These are phyloP conservation scores for Nissolia schottii DNA, from an alignment of 306 rosid genomes.

Conservation along the genomic window DNA sequence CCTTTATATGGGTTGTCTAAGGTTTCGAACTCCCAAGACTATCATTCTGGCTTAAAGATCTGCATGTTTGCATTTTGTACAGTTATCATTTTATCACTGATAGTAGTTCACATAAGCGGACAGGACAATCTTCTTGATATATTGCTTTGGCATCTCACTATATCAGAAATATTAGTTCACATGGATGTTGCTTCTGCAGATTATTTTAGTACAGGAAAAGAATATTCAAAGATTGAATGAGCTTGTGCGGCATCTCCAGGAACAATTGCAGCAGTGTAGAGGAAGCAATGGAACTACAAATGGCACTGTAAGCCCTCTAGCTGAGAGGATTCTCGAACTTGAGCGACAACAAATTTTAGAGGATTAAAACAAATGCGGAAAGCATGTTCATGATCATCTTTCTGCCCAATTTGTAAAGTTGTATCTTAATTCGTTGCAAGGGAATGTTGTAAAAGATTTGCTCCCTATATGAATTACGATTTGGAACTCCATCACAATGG, in stretches of 20 bases:
- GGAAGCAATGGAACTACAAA: slow-evolving; percentile 43
- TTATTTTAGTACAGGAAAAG: slow-evolving; percentile 71
- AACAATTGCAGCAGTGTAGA: slow-evolving; percentile 62
- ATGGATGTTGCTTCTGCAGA: slow-evolving; percentile 38
- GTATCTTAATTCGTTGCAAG: slow-evolving; percentile 10
- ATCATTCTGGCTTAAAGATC: background rate
- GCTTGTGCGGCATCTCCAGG: slow-evolving; percentile 63
- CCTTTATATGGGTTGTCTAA: background rate
- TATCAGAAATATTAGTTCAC: background rate
- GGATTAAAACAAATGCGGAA: slow-evolving; percentile 38
- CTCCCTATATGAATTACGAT: slow-evolving; percentile 12
- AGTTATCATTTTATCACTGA: background rate
- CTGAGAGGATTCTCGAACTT: slow-evolving; percentile 49
- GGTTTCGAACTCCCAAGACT: background rate
- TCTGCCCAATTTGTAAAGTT: slow-evolving; percentile 19
- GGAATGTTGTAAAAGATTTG: slow-evolving; percentile 21
- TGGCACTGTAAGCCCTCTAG: slow-evolving; percentile 36
- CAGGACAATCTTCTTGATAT: background rate
- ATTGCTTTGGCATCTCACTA: background rate
- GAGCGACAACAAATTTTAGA: slow-evolving; percentile 54
- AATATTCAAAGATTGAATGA: slow-evolving; percentile 65
- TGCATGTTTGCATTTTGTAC: background rate
- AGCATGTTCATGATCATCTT: background rate
- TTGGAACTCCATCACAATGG: slow-evolving; percentile 16
- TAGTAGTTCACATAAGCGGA: background rate